Conservation (phyloP, 805 yeast species). For the Metschnikowia shivogae region DNA sequence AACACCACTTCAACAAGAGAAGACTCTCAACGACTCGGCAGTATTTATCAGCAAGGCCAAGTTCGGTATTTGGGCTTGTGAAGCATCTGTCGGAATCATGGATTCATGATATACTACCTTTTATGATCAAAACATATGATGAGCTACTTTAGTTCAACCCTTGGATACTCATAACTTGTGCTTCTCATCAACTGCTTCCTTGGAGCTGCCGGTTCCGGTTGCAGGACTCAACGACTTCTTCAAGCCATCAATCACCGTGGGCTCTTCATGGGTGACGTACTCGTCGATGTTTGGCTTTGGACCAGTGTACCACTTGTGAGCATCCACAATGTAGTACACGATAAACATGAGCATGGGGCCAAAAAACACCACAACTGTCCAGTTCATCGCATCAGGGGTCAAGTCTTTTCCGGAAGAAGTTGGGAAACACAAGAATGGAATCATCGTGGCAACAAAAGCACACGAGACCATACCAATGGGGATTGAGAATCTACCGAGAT, state of each 20-base stretch:
- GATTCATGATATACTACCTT: too few species aligned
- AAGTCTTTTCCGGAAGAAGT: constrained; percentile 30
- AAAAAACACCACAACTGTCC: constrained; percentile 54
- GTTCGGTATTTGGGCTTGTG: too few species aligned
- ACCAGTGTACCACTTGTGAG: constrained; percentile 58
- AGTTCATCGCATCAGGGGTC: constrained; percentile 50
- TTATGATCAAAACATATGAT: too few species aligned
- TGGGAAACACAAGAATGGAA: constrained; percentile 61
- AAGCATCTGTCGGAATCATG: too few species aligned
- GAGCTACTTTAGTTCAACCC: too few species aligned
- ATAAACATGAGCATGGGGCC: constrained; percentile 54
- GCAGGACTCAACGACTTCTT: background rate
- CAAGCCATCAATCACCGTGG: constrained; percentile 3
- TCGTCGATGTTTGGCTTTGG: constrained; percentile 46
- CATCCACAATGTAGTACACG: constrained; percentile 48
- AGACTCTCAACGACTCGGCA: too few species aligned
- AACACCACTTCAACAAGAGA: too few species aligned
- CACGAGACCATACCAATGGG: constrained; percentile 47
- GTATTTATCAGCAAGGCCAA: too few species aligned
- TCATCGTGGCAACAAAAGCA: constrained; percentile 50
- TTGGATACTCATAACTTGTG: background rate
- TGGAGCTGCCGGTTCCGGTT: background rate
- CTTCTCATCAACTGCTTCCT: background rate
- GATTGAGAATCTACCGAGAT: constrained; percentile 50
- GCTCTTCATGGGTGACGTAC: constrained; percentile 8